These are phyloP conservation scores for Pleurotus giganteus DNA, from an alignment of 768 basidiomycete genomes.

Conservation along the genomic window DNA sequence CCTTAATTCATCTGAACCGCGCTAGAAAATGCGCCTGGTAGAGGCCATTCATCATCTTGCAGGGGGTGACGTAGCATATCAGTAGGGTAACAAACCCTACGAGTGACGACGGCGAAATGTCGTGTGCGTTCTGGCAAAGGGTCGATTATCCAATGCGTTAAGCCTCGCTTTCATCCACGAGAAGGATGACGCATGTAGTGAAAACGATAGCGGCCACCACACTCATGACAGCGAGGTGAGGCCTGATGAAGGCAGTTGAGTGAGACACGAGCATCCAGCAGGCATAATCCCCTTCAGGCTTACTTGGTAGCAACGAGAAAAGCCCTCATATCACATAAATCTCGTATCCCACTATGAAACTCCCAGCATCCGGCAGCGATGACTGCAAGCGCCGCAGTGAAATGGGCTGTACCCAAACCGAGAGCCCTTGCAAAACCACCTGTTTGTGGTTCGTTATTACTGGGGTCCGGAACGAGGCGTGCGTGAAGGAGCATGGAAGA, in stretches of 20 bases:
- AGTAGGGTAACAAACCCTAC: no score
- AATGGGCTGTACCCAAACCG: constrained; percentile 50
- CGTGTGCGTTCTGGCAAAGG: no score
- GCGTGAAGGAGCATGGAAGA: constrained; percentile 62
- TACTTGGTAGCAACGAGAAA: constrained; percentile 61
- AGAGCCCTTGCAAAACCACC: constrained; percentile 29
- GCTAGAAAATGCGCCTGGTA: no score
- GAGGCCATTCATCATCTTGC: no score
- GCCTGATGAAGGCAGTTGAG: constrained; percentile 27
- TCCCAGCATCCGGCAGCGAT: constrained; percentile 64
- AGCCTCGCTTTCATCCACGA: constrained; percentile 31
- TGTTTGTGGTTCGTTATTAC: constrained; percentile 18
- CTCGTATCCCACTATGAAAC: constrained; percentile 56
- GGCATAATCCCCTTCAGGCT: constrained; percentile 18
- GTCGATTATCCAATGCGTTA: constrained; percentile 2
- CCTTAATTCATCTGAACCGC: no score
- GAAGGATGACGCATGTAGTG: constrained; percentile 48
- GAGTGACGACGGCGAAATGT: no score
- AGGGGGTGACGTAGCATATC: no score
- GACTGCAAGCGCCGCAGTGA: constrained; percentile 50
- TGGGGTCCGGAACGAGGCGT: constrained; percentile 49
- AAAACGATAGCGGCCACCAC: constrained; percentile 47
- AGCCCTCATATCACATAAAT: constrained; percentile 55
- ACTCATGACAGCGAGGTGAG: constrained; percentile 52
- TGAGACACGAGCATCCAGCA: constrained; percentile 3